A percentile compares a stretch with the other conserved stretches of the same genome.
phyloP scores from a whole-genome alignment of 2,329 filamentous ascomycete genomes.

The Triangularia verruculosa region DNA sequence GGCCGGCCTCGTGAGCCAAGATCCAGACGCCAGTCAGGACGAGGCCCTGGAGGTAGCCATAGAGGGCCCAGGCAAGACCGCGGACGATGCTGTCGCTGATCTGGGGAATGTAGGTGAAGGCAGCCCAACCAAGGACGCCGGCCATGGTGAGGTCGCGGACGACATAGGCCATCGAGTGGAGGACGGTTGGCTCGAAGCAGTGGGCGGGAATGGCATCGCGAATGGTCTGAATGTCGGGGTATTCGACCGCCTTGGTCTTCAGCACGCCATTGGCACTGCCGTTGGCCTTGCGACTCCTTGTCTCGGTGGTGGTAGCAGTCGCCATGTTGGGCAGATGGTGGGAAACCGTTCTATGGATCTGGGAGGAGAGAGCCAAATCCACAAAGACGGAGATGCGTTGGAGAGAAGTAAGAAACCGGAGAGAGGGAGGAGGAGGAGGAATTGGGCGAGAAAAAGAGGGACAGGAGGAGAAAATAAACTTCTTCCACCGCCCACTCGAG shows the following conservation, averaged over 20 bases:
- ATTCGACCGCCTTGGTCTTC: constrained; percentile 26
- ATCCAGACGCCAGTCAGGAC: constrained; percentile 69
- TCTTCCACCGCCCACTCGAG: neutral
- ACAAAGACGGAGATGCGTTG: neutral
- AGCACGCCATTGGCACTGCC: constrained; percentile 17
- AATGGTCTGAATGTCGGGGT: constrained; percentile 49
- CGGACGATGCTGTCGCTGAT: constrained; percentile 46
- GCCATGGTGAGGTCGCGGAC: constrained; percentile 53
- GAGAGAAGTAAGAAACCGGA: neutral
- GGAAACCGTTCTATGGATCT: neutral
- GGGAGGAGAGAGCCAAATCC: constrained; percentile 1
- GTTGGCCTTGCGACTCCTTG: constrained; percentile 17
- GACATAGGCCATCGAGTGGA: constrained; percentile 54
- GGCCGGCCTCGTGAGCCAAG: constrained; percentile 68
- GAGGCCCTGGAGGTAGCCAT: constrained; percentile 63
- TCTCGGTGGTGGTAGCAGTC: constrained; percentile 17
- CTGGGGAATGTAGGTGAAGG: constrained; percentile 52
- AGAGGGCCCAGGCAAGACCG: constrained; percentile 51
- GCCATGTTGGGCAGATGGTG: constrained; percentile 16
- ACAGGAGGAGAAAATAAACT: constrained; percentile 1
- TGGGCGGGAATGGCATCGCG: constrained; percentile 56
- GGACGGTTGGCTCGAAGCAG: constrained; percentile 57
- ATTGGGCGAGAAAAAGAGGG: constrained; percentile 8
- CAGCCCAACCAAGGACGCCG: constrained; percentile 46
- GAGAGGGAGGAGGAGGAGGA: neutral